Evolutionary conservation across 768 basidiomycete species (phyloP).

Genomic region (Panus rudis): DNA sequence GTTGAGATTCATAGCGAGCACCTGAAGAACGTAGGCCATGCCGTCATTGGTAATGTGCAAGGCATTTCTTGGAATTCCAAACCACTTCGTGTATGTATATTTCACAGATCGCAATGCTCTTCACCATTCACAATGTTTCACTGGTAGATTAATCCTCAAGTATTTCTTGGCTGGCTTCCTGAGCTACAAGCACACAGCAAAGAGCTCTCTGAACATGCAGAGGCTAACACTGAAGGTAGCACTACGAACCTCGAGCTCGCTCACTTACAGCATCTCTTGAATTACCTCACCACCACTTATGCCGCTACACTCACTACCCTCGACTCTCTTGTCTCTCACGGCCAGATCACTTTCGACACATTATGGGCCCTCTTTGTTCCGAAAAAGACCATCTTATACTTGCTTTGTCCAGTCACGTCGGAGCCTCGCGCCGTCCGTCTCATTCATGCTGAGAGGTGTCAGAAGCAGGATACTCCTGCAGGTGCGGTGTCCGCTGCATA

Average conservation of each 20-base stretch:
- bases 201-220: conserved; percentile 26
- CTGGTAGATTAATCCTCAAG: conserved; percentile 45
- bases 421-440: conserved; percentile 49
- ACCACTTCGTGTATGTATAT: conserved; percentile 40
- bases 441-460: conserved; percentile 30
- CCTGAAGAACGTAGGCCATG: conserved; percentile 49
- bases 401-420: conserved; percentile 46
- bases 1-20: conserved; percentile 53
- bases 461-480: conserved; percentile 13
- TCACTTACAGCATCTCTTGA: conserved; percentile 44
- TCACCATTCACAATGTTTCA: background rate
- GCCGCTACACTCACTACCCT: conserved; percentile 40
- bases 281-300: conserved; percentile 45
- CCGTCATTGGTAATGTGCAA: conserved; percentile 50
- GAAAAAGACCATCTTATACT: conserved; percentile 40
- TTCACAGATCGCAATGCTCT: background rate
- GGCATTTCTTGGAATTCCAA: conserved; percentile 57
- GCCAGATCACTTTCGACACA: conserved; percentile 53
- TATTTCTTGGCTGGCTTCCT: conserved; percentile 47
- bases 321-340: conserved; percentile 41
- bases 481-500: conserved; percentile 11
- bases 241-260: conserved; percentile 28
- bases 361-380: conserved; percentile 54
- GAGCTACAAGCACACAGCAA: conserved; percentile 39
- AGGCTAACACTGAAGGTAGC: conserved; percentile 32